phyloP scores from a whole-genome alignment of 176 grass and related monocot genomes.

The Guadua angustifolia region DNA sequence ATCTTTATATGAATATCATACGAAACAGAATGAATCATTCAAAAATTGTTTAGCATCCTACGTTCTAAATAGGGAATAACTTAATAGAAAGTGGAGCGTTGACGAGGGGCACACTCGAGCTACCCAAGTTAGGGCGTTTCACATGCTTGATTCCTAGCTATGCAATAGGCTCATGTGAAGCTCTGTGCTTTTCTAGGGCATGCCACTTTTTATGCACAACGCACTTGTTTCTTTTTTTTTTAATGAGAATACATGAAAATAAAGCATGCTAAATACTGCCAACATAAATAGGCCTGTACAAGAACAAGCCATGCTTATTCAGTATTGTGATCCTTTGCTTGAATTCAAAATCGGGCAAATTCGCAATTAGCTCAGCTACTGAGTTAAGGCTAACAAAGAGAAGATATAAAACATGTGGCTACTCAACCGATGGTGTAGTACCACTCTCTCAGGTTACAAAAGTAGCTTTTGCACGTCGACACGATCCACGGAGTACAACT shows the following conservation, averaged over 20 bases:
- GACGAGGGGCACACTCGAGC: not conserved
- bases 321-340: not conserved
- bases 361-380: not conserved
- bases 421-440: not conserved
- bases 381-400: not conserved
- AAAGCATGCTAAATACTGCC: not conserved
- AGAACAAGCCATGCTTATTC: not conserved
- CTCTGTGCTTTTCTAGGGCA: not conserved
- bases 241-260: not conserved
- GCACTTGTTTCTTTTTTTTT: not conserved
- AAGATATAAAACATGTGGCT: not conserved
- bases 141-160: not conserved
- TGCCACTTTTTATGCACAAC: not conserved
- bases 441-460: too few species aligned
- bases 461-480: too few species aligned
- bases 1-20: not conserved
- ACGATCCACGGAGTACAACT: too few species aligned
- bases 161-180: not conserved
- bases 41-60: not conserved
- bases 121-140: not conserved
- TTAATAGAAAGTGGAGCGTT: not conserved
- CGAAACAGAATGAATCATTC: not conserved
- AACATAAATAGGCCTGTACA: not conserved
- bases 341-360: not conserved
- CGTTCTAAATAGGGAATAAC: not conserved